These are phyloP conservation scores for Helenozyma baotianmanensis DNA, from an alignment of 805 yeast species.

Conservation along the genomic window DNA sequence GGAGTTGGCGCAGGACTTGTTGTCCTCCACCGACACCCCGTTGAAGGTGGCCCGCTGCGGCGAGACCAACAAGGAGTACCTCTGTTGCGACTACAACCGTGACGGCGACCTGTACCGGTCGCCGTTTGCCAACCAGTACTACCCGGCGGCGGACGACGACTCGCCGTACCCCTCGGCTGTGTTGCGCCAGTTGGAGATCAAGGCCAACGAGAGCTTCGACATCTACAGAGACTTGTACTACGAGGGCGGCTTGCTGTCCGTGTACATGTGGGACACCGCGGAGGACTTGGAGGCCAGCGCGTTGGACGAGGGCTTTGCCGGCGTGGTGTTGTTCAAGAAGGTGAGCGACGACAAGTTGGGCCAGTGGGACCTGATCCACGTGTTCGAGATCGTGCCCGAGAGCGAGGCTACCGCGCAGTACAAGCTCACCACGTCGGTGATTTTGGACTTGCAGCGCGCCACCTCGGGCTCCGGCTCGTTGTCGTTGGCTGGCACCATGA, in stretches of 20 bases:
- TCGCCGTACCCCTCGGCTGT: constrained; percentile 63
- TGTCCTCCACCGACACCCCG: constrained; percentile 86
- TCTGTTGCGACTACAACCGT: constrained; percentile 91
- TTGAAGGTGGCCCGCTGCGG: constrained; percentile 49
- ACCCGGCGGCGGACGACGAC: constrained; percentile 47
- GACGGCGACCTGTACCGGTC: constrained; percentile 91
- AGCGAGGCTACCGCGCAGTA: constrained; percentile 43
- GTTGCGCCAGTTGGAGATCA: constrained; percentile 69
- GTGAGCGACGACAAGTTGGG: constrained; percentile 47
- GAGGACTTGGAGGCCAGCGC: constrained; percentile 44
- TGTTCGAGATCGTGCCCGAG: constrained; percentile 63
- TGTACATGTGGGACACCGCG: constrained; percentile 85
- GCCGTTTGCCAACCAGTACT: constrained; percentile 82
- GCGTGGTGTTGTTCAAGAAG: constrained; percentile 84
- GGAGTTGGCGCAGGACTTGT: constrained; percentile 78
- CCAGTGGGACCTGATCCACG: constrained; percentile 92
- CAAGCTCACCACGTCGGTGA: constrained; percentile 81
- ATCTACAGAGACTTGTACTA: constrained; percentile 89
- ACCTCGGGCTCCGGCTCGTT: constrained; percentile 15
- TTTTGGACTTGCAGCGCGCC: constrained; percentile 54
- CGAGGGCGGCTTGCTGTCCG: constrained; percentile 80
- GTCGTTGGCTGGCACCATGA: constrained; percentile 73
- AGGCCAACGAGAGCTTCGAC: constrained; percentile 88
- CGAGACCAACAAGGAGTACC: constrained; percentile 58
- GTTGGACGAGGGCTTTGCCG: constrained; percentile 67